Conservation (phyloP, 345 rosid species). For the Dipteronia dyeriana region DNA sequence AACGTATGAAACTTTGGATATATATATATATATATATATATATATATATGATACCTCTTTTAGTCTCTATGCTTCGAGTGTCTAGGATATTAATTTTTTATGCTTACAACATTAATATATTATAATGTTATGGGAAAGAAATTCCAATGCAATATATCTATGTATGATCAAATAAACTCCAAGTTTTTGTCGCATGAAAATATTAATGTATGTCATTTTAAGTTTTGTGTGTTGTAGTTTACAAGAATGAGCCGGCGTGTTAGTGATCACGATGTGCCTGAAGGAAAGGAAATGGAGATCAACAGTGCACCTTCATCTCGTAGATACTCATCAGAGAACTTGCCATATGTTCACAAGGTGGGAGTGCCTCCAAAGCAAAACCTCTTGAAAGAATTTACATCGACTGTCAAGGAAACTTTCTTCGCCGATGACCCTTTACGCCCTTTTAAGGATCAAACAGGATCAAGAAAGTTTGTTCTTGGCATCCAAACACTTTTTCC, state of each 20-base stretch:
- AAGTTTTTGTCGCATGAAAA: no score
- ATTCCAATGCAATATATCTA: no score
- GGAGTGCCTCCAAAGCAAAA: conserved; percentile 78
- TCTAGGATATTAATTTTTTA: no score
- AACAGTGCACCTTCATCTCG: conserved; percentile 11
- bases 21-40: no score
- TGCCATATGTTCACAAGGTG: conserved; percentile 63
- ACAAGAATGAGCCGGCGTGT: not conserved
- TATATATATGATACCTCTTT: no score
- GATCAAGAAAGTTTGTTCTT: conserved; percentile 55
- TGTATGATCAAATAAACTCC: no score
- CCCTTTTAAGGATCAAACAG: conserved; percentile 71
- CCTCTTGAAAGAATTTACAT: conserved; percentile 57
- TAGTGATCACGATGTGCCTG: not conserved
- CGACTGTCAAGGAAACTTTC: conserved; percentile 72
- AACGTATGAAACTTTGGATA: no score
- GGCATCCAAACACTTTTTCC: conserved; percentile 81
- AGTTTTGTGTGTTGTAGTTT: not conserved
- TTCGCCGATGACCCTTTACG: conserved; percentile 86
- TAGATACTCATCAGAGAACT: conserved; percentile 16
- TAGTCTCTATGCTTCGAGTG: no score
- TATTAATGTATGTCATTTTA: not conserved
- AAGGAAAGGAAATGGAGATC: conserved; percentile 9
- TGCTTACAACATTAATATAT: no score
- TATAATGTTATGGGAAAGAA: not conserved